Base-by-base conservation (phyloP, 371 early-diverging fungal species). In the Saksenaea vasiformis region DNA sequence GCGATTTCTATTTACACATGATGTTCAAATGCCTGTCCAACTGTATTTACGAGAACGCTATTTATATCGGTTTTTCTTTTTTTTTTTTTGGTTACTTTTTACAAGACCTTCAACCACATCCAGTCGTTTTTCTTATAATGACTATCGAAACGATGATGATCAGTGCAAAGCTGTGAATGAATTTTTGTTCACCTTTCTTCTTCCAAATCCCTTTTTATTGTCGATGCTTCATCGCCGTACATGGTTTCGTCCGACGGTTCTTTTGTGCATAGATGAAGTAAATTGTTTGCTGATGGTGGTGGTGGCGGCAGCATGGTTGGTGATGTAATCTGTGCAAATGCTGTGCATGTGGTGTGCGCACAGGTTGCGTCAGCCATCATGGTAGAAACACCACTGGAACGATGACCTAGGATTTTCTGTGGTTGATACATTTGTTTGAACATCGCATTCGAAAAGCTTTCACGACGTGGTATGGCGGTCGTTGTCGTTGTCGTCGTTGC, bases 31-130 rank as follows among this genome's bases (percentile, higher is more conserved):
- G 5, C 14, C 1, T 17, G 43, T 41, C 14, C 19, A 41, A 5
- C 1, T 41, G 43, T 41, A 41, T 41, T 41, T 41, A 41, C 43
- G 43, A 41, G n/a, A 41, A 41, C n/a, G 43, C 43, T 41, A 41
- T 41, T 17, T 41, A 41, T 41, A 41, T 47, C 4, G 51, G 17
- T n/a, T 22, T 9, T 10, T 44, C 7, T 44, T 15, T 1, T 44
- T 22, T 26, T 24, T 53, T 37, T 37, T 41, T 10, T 36, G n/a
- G n/a, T n/a, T 44, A 28, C 56, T 47, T 56, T 57, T 61, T 61
- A 69, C 62, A 69, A 38, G 22, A 69, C 69, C 61, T 64, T 69
- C 15, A 69, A 43, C 69, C 69, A 69, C 38, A 39, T 56, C 69
- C 64, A 64, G 38, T 64, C 65, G 47, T 31, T 69, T 8, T 54